Evolutionary conservation across 75 land plant species (phyloP).

Genomic region (Sequoia sempervirens): DNA sequence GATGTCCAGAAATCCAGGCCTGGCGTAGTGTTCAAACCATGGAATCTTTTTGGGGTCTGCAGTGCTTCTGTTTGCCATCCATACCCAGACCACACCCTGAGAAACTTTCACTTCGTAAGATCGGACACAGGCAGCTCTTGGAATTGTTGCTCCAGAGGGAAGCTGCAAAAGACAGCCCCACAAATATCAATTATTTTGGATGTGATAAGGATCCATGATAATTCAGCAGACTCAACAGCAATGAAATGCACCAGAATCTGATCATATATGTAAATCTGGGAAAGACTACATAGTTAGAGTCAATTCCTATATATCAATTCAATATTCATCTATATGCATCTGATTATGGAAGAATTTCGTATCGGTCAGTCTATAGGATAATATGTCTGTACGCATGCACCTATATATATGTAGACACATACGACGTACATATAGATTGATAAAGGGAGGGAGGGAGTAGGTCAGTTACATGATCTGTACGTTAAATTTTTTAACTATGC

Average conservation of each 20-base stretch:
- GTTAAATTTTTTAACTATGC: too few species aligned
- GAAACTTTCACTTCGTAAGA: slow-evolving; percentile 69
- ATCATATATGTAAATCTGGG: background rate
- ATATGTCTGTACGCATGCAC: too few species aligned
- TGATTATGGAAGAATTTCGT: too few species aligned
- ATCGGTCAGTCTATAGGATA: too few species aligned
- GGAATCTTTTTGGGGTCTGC: slow-evolving; percentile 59
- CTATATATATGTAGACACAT: too few species aligned
- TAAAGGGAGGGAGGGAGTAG: too few species aligned
- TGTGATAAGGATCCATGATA: background rate
- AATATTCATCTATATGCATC: too few species aligned
- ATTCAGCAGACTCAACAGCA: background rate
- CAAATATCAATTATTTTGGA: background rate
- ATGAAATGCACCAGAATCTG: background rate
- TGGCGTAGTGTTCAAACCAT: slow-evolving; percentile 68
- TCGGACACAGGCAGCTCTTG: slow-evolving; percentile 57
- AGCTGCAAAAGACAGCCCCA: slow-evolving; percentile 37
- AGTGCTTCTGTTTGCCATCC: slow-evolving; percentile 63
- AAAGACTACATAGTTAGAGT: too few species aligned
- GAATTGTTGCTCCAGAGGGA: slow-evolving; percentile 74
- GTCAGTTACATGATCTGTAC: too few species aligned
- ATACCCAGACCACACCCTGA: slow-evolving; percentile 90
- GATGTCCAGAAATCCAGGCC: slow-evolving; percentile 53
- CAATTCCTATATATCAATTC: background rate
- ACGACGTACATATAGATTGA: too few species aligned